phyloP scores from a whole-genome alignment of 202 grass and related monocot genomes.

The Eragrostis tef region DNA sequence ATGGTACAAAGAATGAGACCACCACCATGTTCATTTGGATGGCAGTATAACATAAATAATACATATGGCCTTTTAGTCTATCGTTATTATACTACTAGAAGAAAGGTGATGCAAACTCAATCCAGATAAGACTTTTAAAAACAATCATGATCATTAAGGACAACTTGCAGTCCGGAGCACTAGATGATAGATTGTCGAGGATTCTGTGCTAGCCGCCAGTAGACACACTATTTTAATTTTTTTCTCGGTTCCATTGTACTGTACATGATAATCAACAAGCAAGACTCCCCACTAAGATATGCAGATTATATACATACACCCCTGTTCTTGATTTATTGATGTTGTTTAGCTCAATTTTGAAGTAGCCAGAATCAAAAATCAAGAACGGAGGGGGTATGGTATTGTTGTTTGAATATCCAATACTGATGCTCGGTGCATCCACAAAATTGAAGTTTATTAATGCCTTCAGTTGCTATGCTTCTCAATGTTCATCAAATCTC shows the following conservation, averaged over 20 bases:
- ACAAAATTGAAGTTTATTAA: constrained; percentile 26
- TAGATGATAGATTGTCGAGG: background rate
- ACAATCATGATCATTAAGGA: background rate
- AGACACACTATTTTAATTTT: constrained; percentile 1
- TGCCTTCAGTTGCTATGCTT: constrained; percentile 14
- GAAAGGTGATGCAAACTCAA: background rate
- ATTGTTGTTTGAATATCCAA: constrained; percentile 26
- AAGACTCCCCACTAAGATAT: background rate
- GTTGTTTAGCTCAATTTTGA: background rate
- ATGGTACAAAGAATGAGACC: background rate
- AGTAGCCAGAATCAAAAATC: no score
- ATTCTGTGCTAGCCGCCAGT: constrained; percentile 27
- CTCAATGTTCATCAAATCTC: background rate
- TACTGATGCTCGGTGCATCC: background rate
- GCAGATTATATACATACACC: background rate
- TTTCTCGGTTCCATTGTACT: constrained; percentile 7
- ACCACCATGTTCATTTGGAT: background rate
- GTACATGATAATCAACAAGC: background rate
- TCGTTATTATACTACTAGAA: background rate
- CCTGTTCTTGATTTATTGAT: no score
- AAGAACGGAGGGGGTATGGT: background rate
- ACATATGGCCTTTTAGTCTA: background rate
- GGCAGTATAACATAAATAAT: background rate
- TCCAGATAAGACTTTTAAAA: background rate
- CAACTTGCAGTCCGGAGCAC: background rate